Base-by-base conservation (phyloP, 352 stramenopile genomes). In the Phytopythium boreale region DNA sequence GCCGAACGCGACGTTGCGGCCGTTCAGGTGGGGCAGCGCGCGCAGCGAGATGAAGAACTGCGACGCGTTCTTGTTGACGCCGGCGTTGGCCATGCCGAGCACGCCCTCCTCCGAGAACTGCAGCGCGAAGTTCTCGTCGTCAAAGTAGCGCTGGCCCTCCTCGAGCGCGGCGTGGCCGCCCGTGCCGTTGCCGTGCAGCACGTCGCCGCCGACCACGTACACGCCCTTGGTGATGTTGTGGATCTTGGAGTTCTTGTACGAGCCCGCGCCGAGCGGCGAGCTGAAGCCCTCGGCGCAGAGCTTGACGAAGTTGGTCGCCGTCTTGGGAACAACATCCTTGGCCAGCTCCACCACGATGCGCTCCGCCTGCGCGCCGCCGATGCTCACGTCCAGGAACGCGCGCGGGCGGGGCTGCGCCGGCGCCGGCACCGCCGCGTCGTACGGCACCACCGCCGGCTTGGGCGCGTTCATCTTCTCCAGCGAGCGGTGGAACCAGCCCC, bases 11-110 rank as follows among this genome's bases (percentile, higher is more conserved):
- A 94, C 87, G 64, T 96, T 93, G 70, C 86, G 85, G 64, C 87
- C 87, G 70, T 96, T 93, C 52, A 96, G 72, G 71, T 96, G 87
- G 31, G 87, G 85, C 67, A 92, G 70, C 62, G 85, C 77, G 70
- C 84, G 72, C 47, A 94, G 76, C 63, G 86, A 98, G 68, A 99
- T 99, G 77, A 99, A 99, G 77, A 99, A 99, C 83, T 99, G 98
- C 69, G 88, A 98, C 7, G 97, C 97, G 80, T 99, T 99, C 51
- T 98, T 99, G 80, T 98, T 96, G 56, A 88, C 79, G 36, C 97
- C 97, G 37, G 88, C 87, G 77, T 99, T 99, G 39, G 98, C 98
- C 98, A 99, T 99, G 66, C 87, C 87, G 56, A 95, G 64, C 43
- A 95, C 87, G 52, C 87, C 87, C 61, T 88, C 72, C 65, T 95